Conservation (phyloP, 768 basidiomycete genomes). For the Agaricus subrufescens region DNA sequence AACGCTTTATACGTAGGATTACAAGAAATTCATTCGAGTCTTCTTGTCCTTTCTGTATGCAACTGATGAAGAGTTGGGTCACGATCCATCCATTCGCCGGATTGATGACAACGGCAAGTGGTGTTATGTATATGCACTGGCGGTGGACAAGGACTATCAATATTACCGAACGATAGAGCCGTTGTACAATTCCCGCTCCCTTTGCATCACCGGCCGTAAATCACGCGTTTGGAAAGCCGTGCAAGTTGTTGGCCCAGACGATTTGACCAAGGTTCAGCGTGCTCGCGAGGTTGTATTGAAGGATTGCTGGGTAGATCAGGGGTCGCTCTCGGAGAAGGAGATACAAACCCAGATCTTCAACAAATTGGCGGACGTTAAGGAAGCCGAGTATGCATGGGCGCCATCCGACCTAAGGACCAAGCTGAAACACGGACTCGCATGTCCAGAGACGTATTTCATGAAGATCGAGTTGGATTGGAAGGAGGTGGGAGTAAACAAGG, state of each 20-base stretch:
- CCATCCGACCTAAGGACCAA: not conserved
- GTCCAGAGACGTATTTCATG: conserved; percentile 1
- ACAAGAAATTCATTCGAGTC: not conserved
- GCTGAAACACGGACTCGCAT: not conserved
- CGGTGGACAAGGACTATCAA: not conserved
- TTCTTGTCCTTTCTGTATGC: conserved; percentile 8
- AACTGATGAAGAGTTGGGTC: conserved; percentile 1
- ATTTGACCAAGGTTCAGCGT: not conserved
- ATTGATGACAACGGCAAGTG: not conserved
- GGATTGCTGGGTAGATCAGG: not conserved
- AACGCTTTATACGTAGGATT: not conserved
- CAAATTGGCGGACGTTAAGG: not conserved
- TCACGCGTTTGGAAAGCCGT: conserved; percentile 13
- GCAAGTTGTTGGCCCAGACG: not conserved
- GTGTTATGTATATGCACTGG: not conserved
- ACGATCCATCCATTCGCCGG: conserved; percentile 1
- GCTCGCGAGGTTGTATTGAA: not conserved
- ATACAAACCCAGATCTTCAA: conserved; percentile 13
- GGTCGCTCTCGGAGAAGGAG: conserved; percentile 9
- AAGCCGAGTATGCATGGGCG: not conserved
- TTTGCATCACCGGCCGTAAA: conserved; percentile 9
- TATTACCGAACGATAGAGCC: not conserved
- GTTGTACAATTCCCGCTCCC: not conserved
- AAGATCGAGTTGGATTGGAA: not conserved
- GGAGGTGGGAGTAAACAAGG: not conserved